Conservation (phyloP, 1,284 basidiomycete species). For the Trichosporon ovoides region DNA sequence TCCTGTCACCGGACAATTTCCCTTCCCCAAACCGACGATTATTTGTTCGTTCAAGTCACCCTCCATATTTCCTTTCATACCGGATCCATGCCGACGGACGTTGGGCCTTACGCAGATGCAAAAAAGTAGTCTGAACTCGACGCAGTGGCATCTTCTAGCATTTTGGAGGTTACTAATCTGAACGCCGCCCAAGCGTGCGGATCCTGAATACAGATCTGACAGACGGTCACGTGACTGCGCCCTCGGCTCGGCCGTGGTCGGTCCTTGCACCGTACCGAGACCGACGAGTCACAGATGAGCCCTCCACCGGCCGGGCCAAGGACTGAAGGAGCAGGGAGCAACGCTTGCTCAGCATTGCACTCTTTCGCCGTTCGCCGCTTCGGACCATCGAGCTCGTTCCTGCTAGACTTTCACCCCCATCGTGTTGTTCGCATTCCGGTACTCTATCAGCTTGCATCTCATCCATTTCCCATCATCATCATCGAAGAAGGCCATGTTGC, state of each 20-base stretch:
- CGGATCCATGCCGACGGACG: neutral
- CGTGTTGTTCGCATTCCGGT: neutral
- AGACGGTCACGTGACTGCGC: neutral
- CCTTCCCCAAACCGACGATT: too few relatives aligned
- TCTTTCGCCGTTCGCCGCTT: neutral
- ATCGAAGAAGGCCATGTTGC: constrained; percentile 24
- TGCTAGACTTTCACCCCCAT: neutral
- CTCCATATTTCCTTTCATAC: constrained; percentile 5
- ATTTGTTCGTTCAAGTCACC: constrained; percentile 1
- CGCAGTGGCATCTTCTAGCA: neutral
- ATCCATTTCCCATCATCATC: neutral
- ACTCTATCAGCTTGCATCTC: neutral
- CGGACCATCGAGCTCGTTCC: neutral
- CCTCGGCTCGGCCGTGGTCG: constrained; percentile 4
- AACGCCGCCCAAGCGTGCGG: neutral
- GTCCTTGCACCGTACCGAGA: constrained; percentile 3
- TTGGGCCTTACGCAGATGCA: constrained; percentile 5
- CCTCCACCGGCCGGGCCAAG: neutral
- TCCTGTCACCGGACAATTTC: neutral
- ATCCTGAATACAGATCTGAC: neutral
- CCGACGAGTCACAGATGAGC: constrained; percentile 5
- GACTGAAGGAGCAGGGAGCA: too few relatives aligned
- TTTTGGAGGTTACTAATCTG: neutral
- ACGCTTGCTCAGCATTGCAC: constrained; percentile 3
- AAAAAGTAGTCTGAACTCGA: neutral